phyloP scores from a whole-genome alignment of 176 grass and related monocot genomes.

The Alopecurus myosuroides region DNA sequence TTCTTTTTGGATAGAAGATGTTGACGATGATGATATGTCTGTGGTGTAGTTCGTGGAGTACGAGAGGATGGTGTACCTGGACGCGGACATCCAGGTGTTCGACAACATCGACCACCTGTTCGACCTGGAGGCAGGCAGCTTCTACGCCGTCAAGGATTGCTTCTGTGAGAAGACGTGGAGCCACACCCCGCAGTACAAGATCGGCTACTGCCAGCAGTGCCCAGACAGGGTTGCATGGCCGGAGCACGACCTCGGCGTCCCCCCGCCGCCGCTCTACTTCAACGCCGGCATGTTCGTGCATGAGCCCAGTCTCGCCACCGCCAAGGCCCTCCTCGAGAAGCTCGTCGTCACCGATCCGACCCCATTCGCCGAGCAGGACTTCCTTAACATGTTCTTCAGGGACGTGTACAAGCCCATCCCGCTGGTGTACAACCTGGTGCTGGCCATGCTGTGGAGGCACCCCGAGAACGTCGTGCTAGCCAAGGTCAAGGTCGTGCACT shows the following conservation, averaged over 20 bases:
- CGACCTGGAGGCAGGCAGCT: conserved; percentile 26
- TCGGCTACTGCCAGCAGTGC: conserved; percentile 82
- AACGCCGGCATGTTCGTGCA: conserved; percentile 89
- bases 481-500: conserved; percentile 83
- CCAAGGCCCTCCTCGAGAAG: conserved; percentile 32
- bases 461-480: conserved; percentile 58
- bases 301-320: conserved; percentile 45
- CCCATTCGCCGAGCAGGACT: conserved; percentile 86
- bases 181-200: conserved; percentile 67
- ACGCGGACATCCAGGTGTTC: conserved; percentile 73
- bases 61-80: conserved; percentile 72
- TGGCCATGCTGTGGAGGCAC: conserved; percentile 89
- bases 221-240: conserved; percentile 48
- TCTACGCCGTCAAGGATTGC: conserved; percentile 83
- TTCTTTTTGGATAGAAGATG: not conserved
- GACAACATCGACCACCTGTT: conserved; percentile 73
- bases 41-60: conserved; percentile 63
- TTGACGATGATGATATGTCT: not conserved
- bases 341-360: conserved; percentile 43
- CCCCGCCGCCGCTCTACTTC: conserved; percentile 64
- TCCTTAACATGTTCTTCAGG: conserved; percentile 77
- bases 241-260: conserved; percentile 25
- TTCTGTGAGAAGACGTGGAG: conserved; percentile 96
- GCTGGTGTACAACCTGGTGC: conserved; percentile 58
- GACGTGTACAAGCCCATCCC: conserved; percentile 58